Conservation (phyloP, 2,329 filamentous ascomycete species). For the Rhynchosporium secalis region DNA sequence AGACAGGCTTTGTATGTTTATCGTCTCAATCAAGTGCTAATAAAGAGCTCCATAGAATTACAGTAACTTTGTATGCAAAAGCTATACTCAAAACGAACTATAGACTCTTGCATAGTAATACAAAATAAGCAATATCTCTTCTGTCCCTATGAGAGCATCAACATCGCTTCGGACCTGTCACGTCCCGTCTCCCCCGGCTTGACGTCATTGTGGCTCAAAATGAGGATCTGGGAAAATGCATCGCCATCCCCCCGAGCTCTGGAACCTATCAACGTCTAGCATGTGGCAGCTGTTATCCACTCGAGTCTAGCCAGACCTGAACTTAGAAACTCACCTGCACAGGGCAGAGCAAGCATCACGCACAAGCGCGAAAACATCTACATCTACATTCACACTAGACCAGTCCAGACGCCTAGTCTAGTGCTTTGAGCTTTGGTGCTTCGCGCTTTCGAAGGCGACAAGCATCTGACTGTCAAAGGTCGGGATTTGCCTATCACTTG, state of each 20-base stretch:
- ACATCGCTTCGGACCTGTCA: too few species aligned
- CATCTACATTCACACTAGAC: neutral
- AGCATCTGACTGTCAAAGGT: neutral
- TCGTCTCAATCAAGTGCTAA: too few species aligned
- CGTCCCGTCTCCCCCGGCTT: neutral
- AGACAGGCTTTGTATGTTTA: too few species aligned
- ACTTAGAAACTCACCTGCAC: neutral
- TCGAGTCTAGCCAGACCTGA: neutral
- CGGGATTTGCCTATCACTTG: neutral
- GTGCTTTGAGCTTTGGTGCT: too few species aligned
- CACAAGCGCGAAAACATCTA: too few species aligned
- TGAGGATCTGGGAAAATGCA: conserved; percentile 1
- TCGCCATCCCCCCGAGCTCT: neutral
- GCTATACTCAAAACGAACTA: too few species aligned
- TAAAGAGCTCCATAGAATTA: too few species aligned
- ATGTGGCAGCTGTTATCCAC: neutral
- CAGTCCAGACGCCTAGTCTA: neutral
- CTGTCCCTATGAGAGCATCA: too few species aligned
- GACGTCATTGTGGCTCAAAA: conserved; percentile 15
- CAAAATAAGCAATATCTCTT: too few species aligned
- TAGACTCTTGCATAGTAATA: too few species aligned
- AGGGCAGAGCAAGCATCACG: neutral
- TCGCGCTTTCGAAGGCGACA: neutral
- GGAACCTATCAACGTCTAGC: conserved; percentile 3
- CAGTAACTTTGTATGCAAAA: too few species aligned